Percentiles rank a stretch among this genome's conserved stretches.
phyloP scores from a whole-genome alignment of 805 yeast genomes.

The Barnettozyma vustinii region DNA sequence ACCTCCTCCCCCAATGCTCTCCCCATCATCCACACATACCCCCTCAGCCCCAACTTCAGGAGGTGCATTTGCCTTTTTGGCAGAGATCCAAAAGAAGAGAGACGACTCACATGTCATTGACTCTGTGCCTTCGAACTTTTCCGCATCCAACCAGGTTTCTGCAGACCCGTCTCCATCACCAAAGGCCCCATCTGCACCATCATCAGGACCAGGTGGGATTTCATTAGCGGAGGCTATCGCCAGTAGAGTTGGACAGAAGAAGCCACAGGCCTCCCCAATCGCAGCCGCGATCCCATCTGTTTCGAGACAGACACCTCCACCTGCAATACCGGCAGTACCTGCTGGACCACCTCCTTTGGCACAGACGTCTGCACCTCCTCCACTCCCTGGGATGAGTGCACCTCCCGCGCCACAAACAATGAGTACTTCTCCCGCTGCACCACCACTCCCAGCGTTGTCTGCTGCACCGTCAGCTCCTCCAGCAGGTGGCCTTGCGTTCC shows the following conservation, averaged over 20 bases:
- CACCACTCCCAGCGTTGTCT: constrained; percentile 14
- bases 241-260: constrained; percentile 1
- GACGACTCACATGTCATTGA: constrained; percentile 47
- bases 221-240: constrained; percentile 9
- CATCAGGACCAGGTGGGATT: constrained; percentile 8
- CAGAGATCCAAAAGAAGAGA: constrained; percentile 52
- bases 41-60: constrained; percentile 32
- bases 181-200: constrained; percentile 21
- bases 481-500: constrained; percentile 41
- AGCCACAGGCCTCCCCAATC: constrained; percentile 20
- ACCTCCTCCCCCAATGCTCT: constrained; percentile 14
- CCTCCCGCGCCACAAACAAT: background rate
- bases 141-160: constrained; percentile 11
- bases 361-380: constrained; percentile 17
- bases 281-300: constrained; percentile 23
- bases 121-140: constrained; percentile 20
- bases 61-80: constrained; percentile 51
- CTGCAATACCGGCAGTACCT: constrained; percentile 15
- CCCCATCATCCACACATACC: constrained; percentile 15
- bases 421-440: background rate
- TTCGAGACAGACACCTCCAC: background rate
- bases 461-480: constrained; percentile 10
- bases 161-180: constrained; percentile 18
- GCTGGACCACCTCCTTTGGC: constrained; percentile 15
- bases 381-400: constrained; percentile 9